Evolutionary conservation across 306 rosid species (phyloP).

Genomic region (Luffa aegyptiaca): DNA sequence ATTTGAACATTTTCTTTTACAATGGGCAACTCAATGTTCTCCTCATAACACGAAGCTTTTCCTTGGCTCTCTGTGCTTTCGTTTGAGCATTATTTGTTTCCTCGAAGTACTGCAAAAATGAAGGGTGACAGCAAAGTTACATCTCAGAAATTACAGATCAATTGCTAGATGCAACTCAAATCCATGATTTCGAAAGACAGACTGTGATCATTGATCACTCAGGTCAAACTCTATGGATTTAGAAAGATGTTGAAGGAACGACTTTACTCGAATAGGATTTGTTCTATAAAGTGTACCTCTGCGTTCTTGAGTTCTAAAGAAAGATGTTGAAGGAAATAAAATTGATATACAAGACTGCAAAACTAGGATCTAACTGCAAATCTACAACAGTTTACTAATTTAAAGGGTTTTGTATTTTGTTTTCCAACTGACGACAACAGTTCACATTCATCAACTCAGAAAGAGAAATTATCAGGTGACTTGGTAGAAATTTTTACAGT

Average conservation of each 20-base stretch:
- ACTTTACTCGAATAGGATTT: background rate
- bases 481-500: background rate
- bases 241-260: background rate
- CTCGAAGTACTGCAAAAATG: slow-evolving; percentile 38
- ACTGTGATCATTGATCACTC: background rate
- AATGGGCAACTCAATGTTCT: slow-evolving; percentile 51
- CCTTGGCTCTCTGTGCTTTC: slow-evolving; percentile 51
- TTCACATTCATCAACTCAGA: background rate
- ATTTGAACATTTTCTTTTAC: slow-evolving; percentile 19
- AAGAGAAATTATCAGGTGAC: background rate
- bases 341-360: background rate
- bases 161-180: background rate
- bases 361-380: background rate
- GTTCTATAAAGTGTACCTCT: background rate
- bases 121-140: background rate
- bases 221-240: background rate
- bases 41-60: slow-evolving; percentile 40
- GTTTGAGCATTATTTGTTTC: slow-evolving; percentile 44
- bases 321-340: background rate
- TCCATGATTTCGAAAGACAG: background rate
- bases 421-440: background rate
- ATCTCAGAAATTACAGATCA: background rate
- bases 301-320: background rate
- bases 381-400: background rate
- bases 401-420: background rate